These are phyloP conservation scores for Eucalyptus cloeziana DNA, from an alignment of 345 rosid species.

Conservation along the genomic window DNA sequence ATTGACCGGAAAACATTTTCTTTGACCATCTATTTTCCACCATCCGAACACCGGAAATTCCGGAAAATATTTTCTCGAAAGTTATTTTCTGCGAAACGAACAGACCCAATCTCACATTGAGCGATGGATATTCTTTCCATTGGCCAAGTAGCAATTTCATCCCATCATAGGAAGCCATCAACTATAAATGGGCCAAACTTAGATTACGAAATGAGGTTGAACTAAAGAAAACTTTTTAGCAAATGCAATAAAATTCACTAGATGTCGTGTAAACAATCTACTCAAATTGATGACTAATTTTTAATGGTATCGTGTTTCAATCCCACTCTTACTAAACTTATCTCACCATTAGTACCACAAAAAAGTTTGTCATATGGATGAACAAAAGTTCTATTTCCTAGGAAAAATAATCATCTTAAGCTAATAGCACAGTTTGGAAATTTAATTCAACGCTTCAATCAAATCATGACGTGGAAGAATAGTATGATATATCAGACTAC, in stretches of 20 bases:
- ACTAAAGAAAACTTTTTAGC: background rate
- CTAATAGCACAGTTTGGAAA: background rate
- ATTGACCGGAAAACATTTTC: too few relatives aligned
- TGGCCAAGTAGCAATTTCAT: background rate
- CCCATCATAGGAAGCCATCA: background rate
- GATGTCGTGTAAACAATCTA: background rate
- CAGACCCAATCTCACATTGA: background rate
- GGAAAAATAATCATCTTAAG: background rate
- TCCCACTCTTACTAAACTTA: background rate
- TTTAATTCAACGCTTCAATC: background rate
- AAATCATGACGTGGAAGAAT: background rate
- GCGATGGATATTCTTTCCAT: rapidly evolving
- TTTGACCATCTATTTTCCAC: too few relatives aligned
- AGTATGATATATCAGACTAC: background rate
- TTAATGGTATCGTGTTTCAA: background rate
- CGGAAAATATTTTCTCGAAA: too few relatives aligned
- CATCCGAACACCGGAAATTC: rapidly evolving
- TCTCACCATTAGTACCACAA: background rate
- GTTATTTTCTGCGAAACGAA: too few relatives aligned
- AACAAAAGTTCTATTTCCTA: background rate
- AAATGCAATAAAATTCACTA: background rate
- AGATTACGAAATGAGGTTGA: background rate
- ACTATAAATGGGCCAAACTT: background rate
- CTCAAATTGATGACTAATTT: background rate
- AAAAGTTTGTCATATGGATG: background rate